These are phyloP conservation scores for Pestalotiopsis sp. DNA, from an alignment of 2,329 filamentous ascomycete species.

Conservation along the genomic window DNA sequence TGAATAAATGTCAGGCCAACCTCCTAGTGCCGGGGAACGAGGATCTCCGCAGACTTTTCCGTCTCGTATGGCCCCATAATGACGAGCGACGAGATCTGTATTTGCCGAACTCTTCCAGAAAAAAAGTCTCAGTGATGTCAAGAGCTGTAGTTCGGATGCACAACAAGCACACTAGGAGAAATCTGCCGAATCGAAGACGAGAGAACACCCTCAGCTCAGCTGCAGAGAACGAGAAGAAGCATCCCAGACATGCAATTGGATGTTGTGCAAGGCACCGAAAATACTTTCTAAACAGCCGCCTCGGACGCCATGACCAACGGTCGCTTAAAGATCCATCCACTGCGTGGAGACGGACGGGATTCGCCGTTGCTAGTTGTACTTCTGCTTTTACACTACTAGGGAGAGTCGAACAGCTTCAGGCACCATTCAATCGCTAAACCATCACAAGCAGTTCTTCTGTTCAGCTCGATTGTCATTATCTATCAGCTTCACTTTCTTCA, in stretches of 20 bases:
- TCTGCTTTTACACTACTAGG: neutral
- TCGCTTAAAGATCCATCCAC: neutral
- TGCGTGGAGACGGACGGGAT: neutral
- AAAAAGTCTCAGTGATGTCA: neutral
- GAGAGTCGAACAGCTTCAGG: neutral
- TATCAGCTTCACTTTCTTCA: neutral
- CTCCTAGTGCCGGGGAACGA: neutral
- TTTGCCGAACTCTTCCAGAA: neutral
- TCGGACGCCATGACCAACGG: neutral
- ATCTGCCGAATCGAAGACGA: neutral
- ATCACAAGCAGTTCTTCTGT: neutral
- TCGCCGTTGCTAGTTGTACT: neutral
- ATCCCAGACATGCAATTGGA: neutral
- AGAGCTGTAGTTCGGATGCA: neutral
- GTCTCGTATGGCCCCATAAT: neutral
- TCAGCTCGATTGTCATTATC: neutral
- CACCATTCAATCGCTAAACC: neutral
- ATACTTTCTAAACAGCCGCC: neutral
- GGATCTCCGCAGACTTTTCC: neutral
- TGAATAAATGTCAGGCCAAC: neutral
- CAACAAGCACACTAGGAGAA: neutral
- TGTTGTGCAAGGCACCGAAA: neutral
- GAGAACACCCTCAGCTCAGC: neutral
- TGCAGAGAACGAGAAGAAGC: neutral
- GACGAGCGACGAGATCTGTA: neutral